Conservation (phyloP, 257 asterid genomes). For the Fraxinus pennsylvanica region DNA sequence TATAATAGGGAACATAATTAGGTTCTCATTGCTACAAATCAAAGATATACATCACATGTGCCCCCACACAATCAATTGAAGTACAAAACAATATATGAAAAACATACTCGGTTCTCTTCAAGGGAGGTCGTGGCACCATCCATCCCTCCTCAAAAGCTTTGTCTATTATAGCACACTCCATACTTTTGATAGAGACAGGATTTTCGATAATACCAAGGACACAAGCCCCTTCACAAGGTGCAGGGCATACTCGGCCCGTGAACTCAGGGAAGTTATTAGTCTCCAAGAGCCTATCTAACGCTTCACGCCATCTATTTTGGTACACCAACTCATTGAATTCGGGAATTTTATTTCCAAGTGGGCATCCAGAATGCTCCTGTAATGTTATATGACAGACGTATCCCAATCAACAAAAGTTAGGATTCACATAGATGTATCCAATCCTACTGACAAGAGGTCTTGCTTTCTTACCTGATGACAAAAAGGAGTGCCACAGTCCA, state of each 20-base stretch:
- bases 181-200: conserved; percentile 92
- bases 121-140: conserved; percentile 99
- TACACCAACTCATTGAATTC: conserved; percentile 97
- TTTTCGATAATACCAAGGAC: conserved; percentile 98
- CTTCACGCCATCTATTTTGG: conserved; percentile 99
- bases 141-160: conserved; percentile 96
- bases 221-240: conserved; percentile 99
- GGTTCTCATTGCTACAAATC: background rate
- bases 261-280: conserved; percentile 98
- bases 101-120: conserved; percentile 75
- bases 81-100: background rate
- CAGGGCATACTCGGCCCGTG: conserved; percentile 99
- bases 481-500: conserved; percentile 99
- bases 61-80: background rate
- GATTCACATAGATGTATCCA: background rate
- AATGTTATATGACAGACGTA: conserved; percentile 6
- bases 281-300: conserved; percentile 95
- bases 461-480: conserved; percentile 79
- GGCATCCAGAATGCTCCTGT: conserved; percentile 98
- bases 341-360: conserved; percentile 98
- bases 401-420: background rate
- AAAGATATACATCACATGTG: background rate
- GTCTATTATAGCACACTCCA: conserved; percentile 95
- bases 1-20: conserved; percentile 5
- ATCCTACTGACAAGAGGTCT: background rate